A percentile compares a stretch with the other conserved stretches of the same genome.
These are phyloP conservation scores for Pythium insidiosum DNA, from an alignment of 352 stramenopile genomes.

Conservation along the genomic window DNA sequence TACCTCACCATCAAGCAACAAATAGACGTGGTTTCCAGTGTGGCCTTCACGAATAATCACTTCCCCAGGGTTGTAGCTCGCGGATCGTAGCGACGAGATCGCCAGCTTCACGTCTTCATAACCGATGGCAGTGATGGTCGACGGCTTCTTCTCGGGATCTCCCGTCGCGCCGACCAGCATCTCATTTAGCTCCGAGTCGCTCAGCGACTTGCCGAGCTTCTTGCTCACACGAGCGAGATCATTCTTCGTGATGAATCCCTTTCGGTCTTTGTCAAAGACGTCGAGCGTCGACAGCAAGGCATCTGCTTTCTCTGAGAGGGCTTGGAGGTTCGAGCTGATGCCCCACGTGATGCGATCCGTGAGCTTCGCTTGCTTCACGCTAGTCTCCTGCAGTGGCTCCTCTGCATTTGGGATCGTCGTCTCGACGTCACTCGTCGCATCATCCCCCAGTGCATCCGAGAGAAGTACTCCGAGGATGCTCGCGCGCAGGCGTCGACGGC, in stretches of 20 bases:
- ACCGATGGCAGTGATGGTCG: constrained; percentile 41
- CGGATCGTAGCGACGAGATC: constrained; percentile 69
- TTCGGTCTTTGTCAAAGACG: constrained; percentile 71
- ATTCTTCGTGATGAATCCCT: constrained; percentile 73
- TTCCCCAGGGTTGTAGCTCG: constrained; percentile 51
- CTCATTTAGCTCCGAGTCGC: constrained; percentile 69
- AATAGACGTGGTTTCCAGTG: constrained; percentile 67
- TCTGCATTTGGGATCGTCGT: not conserved
- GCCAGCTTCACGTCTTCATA: constrained; percentile 82
- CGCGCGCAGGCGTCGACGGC: constrained; percentile 59
- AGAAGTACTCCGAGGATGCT: constrained; percentile 77
- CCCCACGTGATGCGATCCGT: constrained; percentile 51
- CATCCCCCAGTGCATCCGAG: constrained; percentile 42
- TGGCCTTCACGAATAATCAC: constrained; percentile 73
- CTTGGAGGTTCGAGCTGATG: constrained; percentile 59
- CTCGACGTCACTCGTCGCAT: constrained; percentile 13
- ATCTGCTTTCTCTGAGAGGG: constrained; percentile 59
- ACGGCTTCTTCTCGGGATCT: constrained; percentile 52
- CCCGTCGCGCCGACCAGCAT: constrained; percentile 76
- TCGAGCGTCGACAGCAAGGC: constrained; percentile 59
- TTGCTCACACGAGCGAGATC: constrained; percentile 70
- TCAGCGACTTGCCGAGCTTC: constrained; percentile 63
- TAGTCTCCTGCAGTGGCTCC: too few relatives aligned
- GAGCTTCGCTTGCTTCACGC: too few relatives aligned
- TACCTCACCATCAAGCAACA: constrained; percentile 69